Conservation (phyloP, 495 filamentous ascomycete genomes). For the Neurospora sp. region DNA sequence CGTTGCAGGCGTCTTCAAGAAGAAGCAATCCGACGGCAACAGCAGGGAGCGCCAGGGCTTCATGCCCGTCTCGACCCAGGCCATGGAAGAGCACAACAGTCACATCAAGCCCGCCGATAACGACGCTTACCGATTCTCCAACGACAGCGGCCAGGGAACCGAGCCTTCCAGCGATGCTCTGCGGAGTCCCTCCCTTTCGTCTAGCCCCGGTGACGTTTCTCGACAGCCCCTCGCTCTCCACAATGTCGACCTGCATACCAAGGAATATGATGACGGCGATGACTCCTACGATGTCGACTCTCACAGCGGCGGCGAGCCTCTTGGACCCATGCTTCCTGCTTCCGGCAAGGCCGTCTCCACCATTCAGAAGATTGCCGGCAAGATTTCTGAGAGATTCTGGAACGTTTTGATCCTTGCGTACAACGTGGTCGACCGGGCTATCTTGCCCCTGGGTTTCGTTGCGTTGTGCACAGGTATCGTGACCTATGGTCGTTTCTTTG, state of each 20-base stretch:
- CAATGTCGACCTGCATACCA: constrained; percentile 26
- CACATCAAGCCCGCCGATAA: constrained; percentile 28
- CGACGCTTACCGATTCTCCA: constrained; percentile 53
- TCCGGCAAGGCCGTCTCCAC: constrained; percentile 15
- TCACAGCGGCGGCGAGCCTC: constrained; percentile 7
- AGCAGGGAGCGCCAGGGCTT: constrained; percentile 42
- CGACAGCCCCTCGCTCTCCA: constrained; percentile 39
- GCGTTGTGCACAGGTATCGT: constrained; percentile 53
- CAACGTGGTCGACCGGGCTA: constrained; percentile 36
- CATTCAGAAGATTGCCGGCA: constrained; percentile 20
- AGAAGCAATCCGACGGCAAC: neutral
- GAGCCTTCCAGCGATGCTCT: constrained; percentile 61
- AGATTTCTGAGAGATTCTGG: constrained; percentile 35
- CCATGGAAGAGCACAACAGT: constrained; percentile 51
- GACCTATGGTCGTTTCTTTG: constrained; percentile 42
- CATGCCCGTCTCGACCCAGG: constrained; percentile 59
- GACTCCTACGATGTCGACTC: constrained; percentile 24
- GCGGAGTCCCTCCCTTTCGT: constrained; percentile 51
- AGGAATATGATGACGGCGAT: constrained; percentile 39
- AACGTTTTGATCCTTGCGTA: constrained; percentile 31
- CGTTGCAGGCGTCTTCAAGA: constrained; percentile 29
- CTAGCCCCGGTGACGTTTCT: constrained; percentile 36
- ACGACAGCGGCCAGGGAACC: constrained; percentile 85
- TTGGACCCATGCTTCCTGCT: constrained; percentile 11
- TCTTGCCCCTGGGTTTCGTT: constrained; percentile 42